Conservation (phyloP, 805 yeast genomes). For the Spathaspora hagerdaliae region DNA sequence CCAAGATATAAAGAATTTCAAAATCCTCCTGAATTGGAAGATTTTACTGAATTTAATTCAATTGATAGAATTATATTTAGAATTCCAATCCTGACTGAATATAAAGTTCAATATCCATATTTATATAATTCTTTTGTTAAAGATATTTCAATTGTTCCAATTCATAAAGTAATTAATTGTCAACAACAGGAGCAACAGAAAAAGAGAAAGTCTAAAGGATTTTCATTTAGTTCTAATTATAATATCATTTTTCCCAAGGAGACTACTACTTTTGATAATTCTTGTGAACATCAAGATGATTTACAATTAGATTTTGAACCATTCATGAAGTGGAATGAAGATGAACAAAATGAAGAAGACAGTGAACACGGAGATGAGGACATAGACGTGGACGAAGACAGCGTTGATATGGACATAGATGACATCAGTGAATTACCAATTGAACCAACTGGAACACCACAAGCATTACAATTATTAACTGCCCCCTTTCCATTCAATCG, state of each 20-base stretch:
- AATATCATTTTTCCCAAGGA: constrained; percentile 48
- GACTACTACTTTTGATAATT: constrained; percentile 5
- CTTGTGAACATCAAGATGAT: constrained; percentile 13
- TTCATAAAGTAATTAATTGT: constrained; percentile 60
- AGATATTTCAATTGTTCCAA: constrained; percentile 58
- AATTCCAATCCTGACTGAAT: constrained; percentile 72
- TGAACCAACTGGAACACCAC: constrained; percentile 41
- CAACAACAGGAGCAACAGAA: constrained; percentile 17
- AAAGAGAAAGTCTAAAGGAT: constrained; percentile 41
- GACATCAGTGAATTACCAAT: constrained; percentile 10
- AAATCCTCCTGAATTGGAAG: constrained; percentile 62
- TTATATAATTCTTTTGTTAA: constrained; percentile 76
- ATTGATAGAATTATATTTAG: constrained; percentile 85
- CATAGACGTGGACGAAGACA: neutral
- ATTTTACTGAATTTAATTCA: constrained; percentile 85
- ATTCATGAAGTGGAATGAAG: constrained; percentile 29
- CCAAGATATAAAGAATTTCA: constrained; percentile 64
- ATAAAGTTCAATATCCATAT: constrained; percentile 81
- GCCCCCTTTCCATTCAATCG: constrained; percentile 85
- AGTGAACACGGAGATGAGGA: neutral
- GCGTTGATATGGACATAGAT: constrained; percentile 35
- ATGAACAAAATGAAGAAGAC: neutral
- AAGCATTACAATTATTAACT: constrained; percentile 65
- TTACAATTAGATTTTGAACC: constrained; percentile 47
- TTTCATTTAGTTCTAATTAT: constrained; percentile 48